phyloP scores from a whole-genome alignment of 1,139 yeast genomes.

The Wickerhamomyces sp. region DNA sequence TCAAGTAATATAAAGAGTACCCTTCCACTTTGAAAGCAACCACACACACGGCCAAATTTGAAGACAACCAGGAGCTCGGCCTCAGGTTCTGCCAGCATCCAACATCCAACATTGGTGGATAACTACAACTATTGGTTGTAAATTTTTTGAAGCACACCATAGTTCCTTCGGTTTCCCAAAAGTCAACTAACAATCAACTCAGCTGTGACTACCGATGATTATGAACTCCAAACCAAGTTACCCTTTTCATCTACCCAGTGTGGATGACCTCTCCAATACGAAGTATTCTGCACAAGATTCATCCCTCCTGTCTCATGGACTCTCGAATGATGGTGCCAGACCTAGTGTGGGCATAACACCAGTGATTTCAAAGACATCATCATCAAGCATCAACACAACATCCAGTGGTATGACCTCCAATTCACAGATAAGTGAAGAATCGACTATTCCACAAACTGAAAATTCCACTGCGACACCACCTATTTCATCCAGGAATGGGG shows the following conservation, averaged over 20 bases:
- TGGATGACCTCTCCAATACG: not conserved
- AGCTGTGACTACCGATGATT: not conserved
- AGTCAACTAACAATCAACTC: too few species aligned
- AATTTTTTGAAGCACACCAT: too few species aligned
- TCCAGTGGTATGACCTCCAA: not conserved
- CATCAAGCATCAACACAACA: not conserved
- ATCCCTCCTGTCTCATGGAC: not conserved
- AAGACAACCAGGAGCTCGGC: too few species aligned
- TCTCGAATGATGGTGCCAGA: not conserved
- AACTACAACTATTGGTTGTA: too few species aligned
- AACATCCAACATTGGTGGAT: too few species aligned
- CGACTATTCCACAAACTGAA: not conserved
- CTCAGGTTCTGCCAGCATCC: too few species aligned
- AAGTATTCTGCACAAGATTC: not conserved
- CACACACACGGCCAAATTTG: too few species aligned
- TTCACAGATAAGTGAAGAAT: not conserved
- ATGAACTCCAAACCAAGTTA: not conserved
- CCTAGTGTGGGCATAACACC: too few species aligned
- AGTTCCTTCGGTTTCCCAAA: too few species aligned
- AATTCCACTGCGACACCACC: not conserved
- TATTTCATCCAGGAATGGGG: conserved; percentile 1
- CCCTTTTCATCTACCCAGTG: conserved; percentile 4
- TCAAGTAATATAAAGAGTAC: too few species aligned
- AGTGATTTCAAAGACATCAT: not conserved
- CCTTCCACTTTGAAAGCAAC: too few species aligned